Percentiles rank a stretch among this genome's conserved stretches.
Conservation (phyloP, 805 yeast species). For the Yarrowia phangngaensis region DNA sequence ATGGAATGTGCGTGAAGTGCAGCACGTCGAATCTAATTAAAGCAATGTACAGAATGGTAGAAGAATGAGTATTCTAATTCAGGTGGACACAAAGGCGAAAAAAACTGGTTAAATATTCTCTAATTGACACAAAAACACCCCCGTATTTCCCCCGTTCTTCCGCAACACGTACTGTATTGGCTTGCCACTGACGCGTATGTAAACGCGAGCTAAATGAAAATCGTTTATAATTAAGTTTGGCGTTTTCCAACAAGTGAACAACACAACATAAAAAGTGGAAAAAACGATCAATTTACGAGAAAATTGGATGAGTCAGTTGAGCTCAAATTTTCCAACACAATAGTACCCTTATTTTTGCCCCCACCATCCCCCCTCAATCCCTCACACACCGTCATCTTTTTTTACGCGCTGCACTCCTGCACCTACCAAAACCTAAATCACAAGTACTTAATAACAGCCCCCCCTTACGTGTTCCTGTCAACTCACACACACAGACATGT, state of each 20-base stretch:
- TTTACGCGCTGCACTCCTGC: background rate
- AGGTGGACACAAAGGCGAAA: too few relatives aligned
- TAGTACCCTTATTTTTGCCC: background rate
- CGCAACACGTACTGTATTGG: too few relatives aligned
- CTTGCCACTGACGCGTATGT: slow-evolving; percentile 3
- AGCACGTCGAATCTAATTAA: too few relatives aligned
- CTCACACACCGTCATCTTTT: too few relatives aligned
- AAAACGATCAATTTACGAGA: too few relatives aligned
- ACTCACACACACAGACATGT: slow-evolving; percentile 14
- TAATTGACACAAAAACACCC: too few relatives aligned
- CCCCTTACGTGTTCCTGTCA: background rate
- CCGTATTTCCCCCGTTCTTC: too few relatives aligned
- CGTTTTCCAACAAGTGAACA: slow-evolving; percentile 2
- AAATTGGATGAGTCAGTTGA: too few relatives aligned
- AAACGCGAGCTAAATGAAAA: slow-evolving; percentile 15
- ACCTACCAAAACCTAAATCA: slow-evolving; percentile 10
- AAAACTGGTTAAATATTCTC: too few relatives aligned
- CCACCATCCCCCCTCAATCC: background rate
- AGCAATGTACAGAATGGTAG: too few relatives aligned
- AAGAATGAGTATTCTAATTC: too few relatives aligned
- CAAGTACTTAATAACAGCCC: slow-evolving; percentile 5
- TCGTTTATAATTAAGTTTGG: slow-evolving; percentile 24
- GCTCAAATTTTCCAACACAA: background rate
- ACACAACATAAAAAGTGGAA: background rate
- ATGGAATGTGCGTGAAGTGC: slow-evolving; percentile 26